A percentile compares a stretch with the other conserved stretches of the same genome.
These are phyloP conservation scores for Yamadazyma triangularis DNA, from an alignment of 1,139 yeast genomes.

Conservation along the genomic window DNA sequence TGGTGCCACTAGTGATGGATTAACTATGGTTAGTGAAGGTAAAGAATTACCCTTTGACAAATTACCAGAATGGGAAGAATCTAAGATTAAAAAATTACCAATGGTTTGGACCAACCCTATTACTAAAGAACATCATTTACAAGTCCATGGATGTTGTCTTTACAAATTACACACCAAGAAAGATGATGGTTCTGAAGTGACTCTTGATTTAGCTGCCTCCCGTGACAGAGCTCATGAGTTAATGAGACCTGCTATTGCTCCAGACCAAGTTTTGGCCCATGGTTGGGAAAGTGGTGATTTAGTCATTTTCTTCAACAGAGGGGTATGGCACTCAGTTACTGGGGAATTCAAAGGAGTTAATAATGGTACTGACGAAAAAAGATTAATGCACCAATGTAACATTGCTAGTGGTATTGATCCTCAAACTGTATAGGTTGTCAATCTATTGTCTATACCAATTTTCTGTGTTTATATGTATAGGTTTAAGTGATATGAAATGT, in stretches of 20 bases:
- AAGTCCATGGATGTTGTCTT: slow-evolving; percentile 84
- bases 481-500: too few species aligned
- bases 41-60: slow-evolving; percentile 62
- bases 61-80: slow-evolving; percentile 77
- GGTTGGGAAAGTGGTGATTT: slow-evolving; percentile 80
- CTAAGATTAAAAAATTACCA: slow-evolving; percentile 71
- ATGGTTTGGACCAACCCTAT: slow-evolving; percentile 93
- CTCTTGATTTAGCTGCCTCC: slow-evolving; percentile 63
- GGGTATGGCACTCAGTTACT: slow-evolving; percentile 87
- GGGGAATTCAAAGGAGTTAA: slow-evolving; percentile 65
- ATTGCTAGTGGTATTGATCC: slow-evolving; percentile 82
- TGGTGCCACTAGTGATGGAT: slow-evolving; percentile 76
- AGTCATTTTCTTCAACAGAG: slow-evolving; percentile 80
- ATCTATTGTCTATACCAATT: too few species aligned
- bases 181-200: slow-evolving; percentile 46
- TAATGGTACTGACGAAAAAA: slow-evolving; percentile 59
- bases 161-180: slow-evolving; percentile 55
- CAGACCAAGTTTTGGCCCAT: slow-evolving; percentile 71
- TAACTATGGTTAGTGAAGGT: slow-evolving; percentile 78
- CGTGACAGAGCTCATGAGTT: slow-evolving; percentile 63
- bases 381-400: slow-evolving; percentile 91
- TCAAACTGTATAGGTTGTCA: slow-evolving; percentile 12
- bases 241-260: slow-evolving; percentile 84
- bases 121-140: slow-evolving; percentile 75
- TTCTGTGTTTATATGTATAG: too few species aligned